A percentile compares a stretch with the other conserved stretches of the same genome.
Conservation (phyloP, 2,329 filamentous ascomycete species). For the Fusarium sp. region DNA sequence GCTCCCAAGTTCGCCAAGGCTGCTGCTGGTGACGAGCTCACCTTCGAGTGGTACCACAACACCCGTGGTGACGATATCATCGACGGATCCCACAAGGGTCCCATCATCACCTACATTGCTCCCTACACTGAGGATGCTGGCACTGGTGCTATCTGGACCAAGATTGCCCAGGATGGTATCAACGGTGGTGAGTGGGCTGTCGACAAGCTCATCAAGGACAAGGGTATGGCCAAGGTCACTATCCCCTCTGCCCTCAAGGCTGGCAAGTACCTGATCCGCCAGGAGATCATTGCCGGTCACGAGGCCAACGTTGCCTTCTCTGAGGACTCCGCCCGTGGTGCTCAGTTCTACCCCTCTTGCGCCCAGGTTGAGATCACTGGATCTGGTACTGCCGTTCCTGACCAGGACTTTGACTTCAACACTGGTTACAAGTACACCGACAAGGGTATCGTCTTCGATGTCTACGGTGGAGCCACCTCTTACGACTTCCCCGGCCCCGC, state of each 20-base stretch:
- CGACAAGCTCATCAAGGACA: conserved; percentile 57
- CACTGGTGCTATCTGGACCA: conserved; percentile 63
- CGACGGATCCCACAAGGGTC: conserved; percentile 63
- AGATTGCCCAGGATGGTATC: conserved; percentile 53
- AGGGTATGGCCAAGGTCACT: conserved; percentile 61
- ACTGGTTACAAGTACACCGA: conserved; percentile 67
- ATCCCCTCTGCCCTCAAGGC: conserved; percentile 58
- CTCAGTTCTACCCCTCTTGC: conserved; percentile 65
- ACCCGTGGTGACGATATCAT: conserved; percentile 63
- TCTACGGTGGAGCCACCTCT: conserved; percentile 57
- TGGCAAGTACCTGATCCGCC: conserved; percentile 65
- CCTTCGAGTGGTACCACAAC: conserved; percentile 64
- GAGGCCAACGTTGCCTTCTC: conserved; percentile 52
- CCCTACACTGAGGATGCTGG: conserved; percentile 55
- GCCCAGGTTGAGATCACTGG: conserved; percentile 70
- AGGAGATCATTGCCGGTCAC: conserved; percentile 67
- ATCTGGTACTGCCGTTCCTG: conserved; percentile 53
- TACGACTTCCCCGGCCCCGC: conserved; percentile 53
- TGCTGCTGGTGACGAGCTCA: conserved; percentile 60
- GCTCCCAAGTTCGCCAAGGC: conserved; percentile 55
- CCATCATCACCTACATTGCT: conserved; percentile 65
- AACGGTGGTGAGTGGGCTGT: conserved; percentile 57
- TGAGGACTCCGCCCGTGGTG: conserved; percentile 49
- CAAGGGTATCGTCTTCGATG: conserved; percentile 68
- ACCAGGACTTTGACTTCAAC: conserved; percentile 59